Evolutionary conservation across 495 filamentous ascomycete species (phyloP), one percentile per base, ranked within the genome.

Genomic region (Penicillium pulvis): DNA sequence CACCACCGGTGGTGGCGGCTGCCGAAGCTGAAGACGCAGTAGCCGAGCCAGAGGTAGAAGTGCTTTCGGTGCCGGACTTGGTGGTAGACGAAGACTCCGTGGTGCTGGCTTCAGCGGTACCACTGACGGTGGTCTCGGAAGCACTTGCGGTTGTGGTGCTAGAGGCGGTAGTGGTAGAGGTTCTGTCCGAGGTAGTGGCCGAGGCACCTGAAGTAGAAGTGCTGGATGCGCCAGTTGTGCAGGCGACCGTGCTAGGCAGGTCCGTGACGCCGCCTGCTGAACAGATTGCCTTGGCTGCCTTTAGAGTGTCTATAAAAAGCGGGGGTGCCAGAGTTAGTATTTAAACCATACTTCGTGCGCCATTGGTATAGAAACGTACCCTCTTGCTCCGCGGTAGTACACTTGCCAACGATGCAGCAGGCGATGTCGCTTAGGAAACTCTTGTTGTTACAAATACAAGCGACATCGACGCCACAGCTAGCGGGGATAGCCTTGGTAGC

Each of bases 381-480:
- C 23, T 81, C 41, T 67, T 90, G 83, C 41, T 90, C 87, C 0
- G 70, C 68, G 1, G 57, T 8, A 45, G 68, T 59, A 72, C 91
- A 96, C 10, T 56, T 67, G 3, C 62, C 66, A 24, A 70, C 66
- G 7, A 95, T 76, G 68, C 91, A 96, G 77, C 87, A 90, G 30
- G 84, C 73, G 56, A 94, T 84, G 33, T 71, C 60, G 36, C 46
- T 62, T 56, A 96, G 77, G 76, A 90, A 90, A 9, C 68, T 66
- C 6, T 69, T 61, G 69, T 81, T 75, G 11, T 57, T 63, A 75
- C 91, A 95, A 64, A 93, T 90, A 69, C 91, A 95, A 39, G 71
- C 62, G 59, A 85, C 67, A 56, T 91, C 82, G 48, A 80, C 64
- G 14, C 75, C 71, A 72, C 90, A 92, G 57, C 72, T 73, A 8